Evolutionary conservation across 306 rosid species (phyloP), one percentile per base, ranked within the genome.

Genomic region (Vicia faba): DNA sequence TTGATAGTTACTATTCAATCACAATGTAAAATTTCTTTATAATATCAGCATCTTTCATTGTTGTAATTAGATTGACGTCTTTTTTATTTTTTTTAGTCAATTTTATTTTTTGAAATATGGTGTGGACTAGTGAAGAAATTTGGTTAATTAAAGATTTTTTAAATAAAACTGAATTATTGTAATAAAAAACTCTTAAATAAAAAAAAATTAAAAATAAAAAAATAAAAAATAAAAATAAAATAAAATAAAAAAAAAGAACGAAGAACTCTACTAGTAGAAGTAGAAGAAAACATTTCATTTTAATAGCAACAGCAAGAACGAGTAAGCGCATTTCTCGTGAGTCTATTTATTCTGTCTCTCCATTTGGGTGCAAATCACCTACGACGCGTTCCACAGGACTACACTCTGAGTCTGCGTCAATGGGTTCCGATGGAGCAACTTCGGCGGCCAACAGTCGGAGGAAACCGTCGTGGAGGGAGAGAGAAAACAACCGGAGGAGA

Each of bases 401-500:
- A 55, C 39, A 31, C 38, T 33, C 38, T 7, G 38, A 33, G 38
- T 33, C 38, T 7, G 38, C 7, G 36, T 58, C 69, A 70, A 89
- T 87, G 96, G 80, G 89, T 72, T 92, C 93, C 5, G 96, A 92
- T 50, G 96, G 91, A 26, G 98, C 92, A 1, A 87, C 96, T 10
- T 92, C 96, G 16, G 85, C 84, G 65, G 71, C 87, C 60, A 70
- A 69, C n/a, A 74, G 80, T 11, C 55, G 96, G 63, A 70, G 98
- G 68, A 92, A 92, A 79, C 96, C 96, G 53, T 92, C 98, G 35
- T 89, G 96, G 98, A 86, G 98, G 84, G 98, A 92, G 80, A 88
- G 96, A 13, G 98, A 92, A 87, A 92, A 92, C 78, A 92, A 92
- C 71, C 39, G 91, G 74, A 83, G 91, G 76, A 81, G 96, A 79